phyloP scores from a whole-genome alignment of 768 basidiomycete species.

The Albatrellus ellisii region DNA sequence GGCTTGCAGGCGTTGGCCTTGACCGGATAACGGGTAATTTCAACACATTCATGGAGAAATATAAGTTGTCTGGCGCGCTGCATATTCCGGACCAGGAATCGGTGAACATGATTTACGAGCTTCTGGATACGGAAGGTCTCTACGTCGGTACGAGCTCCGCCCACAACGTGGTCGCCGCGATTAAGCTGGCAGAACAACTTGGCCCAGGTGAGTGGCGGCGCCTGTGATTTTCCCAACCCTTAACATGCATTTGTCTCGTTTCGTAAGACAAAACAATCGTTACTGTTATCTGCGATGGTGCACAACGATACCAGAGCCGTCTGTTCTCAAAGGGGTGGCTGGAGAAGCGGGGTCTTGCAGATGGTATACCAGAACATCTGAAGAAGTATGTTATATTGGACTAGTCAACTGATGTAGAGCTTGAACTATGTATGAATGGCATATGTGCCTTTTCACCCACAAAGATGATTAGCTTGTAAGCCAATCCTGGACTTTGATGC shows the following conservation, averaged over 20 bases:
- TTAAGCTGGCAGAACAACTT: slow-evolving; percentile 72
- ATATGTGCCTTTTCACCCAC: too few species aligned
- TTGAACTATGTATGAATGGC: too few species aligned
- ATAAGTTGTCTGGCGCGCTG: slow-evolving; percentile 70
- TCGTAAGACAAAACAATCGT: slow-evolving; percentile 63
- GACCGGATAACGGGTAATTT: slow-evolving; percentile 91
- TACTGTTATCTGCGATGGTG: slow-evolving; percentile 89
- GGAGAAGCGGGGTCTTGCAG: slow-evolving; percentile 58
- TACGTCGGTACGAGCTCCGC: slow-evolving; percentile 94
- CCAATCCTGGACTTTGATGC: too few species aligned
- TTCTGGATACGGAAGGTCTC: slow-evolving; percentile 84
- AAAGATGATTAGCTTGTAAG: too few species aligned
- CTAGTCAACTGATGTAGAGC: too few species aligned
- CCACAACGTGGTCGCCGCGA: slow-evolving; percentile 89
- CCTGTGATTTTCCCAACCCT: not conserved
- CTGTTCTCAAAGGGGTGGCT: slow-evolving; percentile 94
- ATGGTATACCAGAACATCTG: slow-evolving; percentile 70
- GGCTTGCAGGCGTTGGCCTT: slow-evolving; percentile 75
- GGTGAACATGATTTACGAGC: slow-evolving; percentile 86
- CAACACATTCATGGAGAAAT: slow-evolving; percentile 66
- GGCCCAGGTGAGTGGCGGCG: slow-evolving; percentile 51
- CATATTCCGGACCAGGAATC: slow-evolving; percentile 81
- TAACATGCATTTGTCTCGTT: not conserved
- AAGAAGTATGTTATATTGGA: slow-evolving; percentile 85
- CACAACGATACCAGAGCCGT: slow-evolving; percentile 92